Base-by-base conservation (phyloP, 495 filamentous ascomycete genomes). In the Pyrenula aspistea region DNA sequence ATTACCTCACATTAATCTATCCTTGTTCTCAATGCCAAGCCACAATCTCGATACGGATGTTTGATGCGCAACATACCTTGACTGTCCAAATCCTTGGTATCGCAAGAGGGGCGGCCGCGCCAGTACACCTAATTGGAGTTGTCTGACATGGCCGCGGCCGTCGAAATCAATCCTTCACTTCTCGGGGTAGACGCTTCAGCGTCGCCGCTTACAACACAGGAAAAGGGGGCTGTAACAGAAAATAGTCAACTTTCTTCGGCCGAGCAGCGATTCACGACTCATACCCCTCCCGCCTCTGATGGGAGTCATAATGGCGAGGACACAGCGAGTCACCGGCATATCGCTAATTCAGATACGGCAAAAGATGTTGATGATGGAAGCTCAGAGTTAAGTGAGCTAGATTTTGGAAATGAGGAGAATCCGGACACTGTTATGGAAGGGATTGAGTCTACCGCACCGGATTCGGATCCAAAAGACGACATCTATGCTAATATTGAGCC, bases 401-500 rank as follows among this genome's bases (percentile, higher is more conserved):
- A 74, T 24, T 65, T 61, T 12, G 65, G 76, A 57, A 65, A 74
- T 55, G 64, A 70, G 12, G 64, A 65, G 25, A 52, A 8, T 10
- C 50, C 8, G 20, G 49, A 49, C 15, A 52, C 55, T 22, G 53
- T 51, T 25, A 53, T 55, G 21, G 42, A 24, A 22, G 15, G 31
- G 4, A 42, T 15, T 42, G 31, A 42, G 15, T 42, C 31, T 42
- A 42, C 31, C 31, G 31, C 31, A 8, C 31, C 4, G 4, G 31
- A 15, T 8, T 42, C 31, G 31, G 31, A 42, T 42, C 31, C 31
- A 42, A 42, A 42, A 42, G 15, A 42, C 15, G 76, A 71, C 8
- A 75, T 74, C n/a, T 77, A 83, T 11, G 84, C 87, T 56, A 85
- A 89, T 59, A 88, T 88, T 56, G 73, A 82, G 57, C 93, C 93